Evolutionary conservation across 805 yeast genomes (phyloP), one percentile per base, ranked within the genome.

Genomic region (Novakomyces olei): DNA sequence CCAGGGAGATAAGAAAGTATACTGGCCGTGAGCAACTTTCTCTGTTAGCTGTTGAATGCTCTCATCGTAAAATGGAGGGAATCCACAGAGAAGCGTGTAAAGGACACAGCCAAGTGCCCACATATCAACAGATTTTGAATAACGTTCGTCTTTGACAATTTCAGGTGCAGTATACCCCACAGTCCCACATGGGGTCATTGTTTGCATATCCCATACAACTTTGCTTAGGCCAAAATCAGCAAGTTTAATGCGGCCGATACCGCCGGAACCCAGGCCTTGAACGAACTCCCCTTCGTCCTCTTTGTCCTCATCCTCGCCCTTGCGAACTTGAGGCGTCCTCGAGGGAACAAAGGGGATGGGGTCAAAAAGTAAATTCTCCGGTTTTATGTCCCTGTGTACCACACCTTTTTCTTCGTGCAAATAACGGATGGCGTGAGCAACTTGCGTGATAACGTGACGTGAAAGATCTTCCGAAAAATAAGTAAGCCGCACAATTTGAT

Each of bases 151-250:
- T 41, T 75, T 72, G 26, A 88, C 96, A 43, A 88, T 85, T 53
- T 88, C 98, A 0, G 98, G 98, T 0, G 98, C 98, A 2, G 96
- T 85, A 48, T 88, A 88, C 3, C 96, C 96, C 12, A 88, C 94
- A 1, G 98, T 88, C 33, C 98, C 98, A 55, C 98, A 88, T 0
- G 98, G 98, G 1, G 98, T 88, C 63, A 80, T 79, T 4, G 95
- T 78, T 44, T 77, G 77, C 31, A 72, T 66, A 45, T 75, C 78
- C 72, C 81, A 75, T 20, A 85, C 70, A 47, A 81, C 78, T 53
- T 88, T 88, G 3, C 93, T 79, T 14, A 88, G 58, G 0, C 98
- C 98, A 54, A 88, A 88, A 53, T 88, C 98, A 1, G 96, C 96
- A 33, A 88, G 58, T 51, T 85, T 85, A 22, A 88, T 81, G 10